A percentile compares a stretch with the other conserved stretches of the same genome.
phyloP scores from a whole-genome alignment of 805 yeast genomes.

The Ogataea naganishii region DNA sequence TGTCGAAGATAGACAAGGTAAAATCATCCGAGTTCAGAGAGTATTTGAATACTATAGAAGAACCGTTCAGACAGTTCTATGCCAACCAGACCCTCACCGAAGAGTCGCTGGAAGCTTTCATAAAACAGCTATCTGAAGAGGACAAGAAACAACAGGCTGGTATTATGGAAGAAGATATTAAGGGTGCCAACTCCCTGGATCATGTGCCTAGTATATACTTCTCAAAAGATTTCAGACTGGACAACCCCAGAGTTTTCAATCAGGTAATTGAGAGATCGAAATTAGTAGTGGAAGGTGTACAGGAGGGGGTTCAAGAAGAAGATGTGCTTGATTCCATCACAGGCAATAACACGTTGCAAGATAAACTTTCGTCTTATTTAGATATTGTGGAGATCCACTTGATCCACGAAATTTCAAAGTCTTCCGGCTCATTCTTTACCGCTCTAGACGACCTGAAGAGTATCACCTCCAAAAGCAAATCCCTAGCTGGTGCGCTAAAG shows the following conservation, averaged over 20 bases:
- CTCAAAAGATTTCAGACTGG: constrained; percentile 63
- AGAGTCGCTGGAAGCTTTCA: constrained; percentile 30
- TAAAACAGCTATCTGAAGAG: constrained; percentile 14
- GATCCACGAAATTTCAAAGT: constrained; percentile 73
- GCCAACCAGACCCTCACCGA: constrained; percentile 34
- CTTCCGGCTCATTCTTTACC: constrained; percentile 77
- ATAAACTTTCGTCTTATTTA: constrained; percentile 69
- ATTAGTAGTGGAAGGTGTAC: constrained; percentile 25
- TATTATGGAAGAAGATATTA: constrained; percentile 8
- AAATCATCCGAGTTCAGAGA: constrained; percentile 32
- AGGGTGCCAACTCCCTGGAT: constrained; percentile 22
- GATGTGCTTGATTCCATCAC: constrained; percentile 30
- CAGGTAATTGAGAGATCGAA: constrained; percentile 58
- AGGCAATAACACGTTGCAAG: constrained; percentile 56
- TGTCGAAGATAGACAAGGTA: constrained; percentile 43
- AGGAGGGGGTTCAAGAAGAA: constrained; percentile 21
- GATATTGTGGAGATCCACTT: constrained; percentile 79
- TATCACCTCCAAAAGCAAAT: constrained; percentile 46
- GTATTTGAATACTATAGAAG: constrained; percentile 34
- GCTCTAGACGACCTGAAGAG: constrained; percentile 72
- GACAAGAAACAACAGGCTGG: constrained; percentile 9
- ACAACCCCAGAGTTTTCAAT: constrained; percentile 79
- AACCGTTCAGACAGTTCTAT: constrained; percentile 36
- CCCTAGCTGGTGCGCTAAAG: constrained; percentile 39
- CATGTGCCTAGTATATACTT: constrained; percentile 66